Percentiles rank a stretch among this genome's conserved stretches.
These are phyloP conservation scores for Betula pendula DNA, from an alignment of 306 rosid genomes.

Conservation along the genomic window DNA sequence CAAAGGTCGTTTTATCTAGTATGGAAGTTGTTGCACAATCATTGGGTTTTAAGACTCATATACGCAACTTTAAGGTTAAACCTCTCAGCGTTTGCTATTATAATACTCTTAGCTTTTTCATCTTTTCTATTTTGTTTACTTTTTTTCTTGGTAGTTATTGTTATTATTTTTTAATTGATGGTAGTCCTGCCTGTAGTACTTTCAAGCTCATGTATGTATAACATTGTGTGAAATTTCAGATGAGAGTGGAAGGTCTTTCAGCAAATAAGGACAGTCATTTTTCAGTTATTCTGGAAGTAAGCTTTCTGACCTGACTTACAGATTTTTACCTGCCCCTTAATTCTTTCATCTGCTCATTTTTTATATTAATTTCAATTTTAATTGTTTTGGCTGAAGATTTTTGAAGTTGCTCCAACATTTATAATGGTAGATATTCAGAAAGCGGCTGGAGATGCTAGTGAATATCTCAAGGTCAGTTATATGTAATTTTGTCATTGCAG, in stretches of 20 bases:
- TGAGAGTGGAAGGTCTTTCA: constrained; percentile 88
- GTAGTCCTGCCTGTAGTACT: constrained; percentile 10
- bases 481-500: constrained; percentile 13
- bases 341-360: neutral
- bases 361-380: constrained; percentile 1
- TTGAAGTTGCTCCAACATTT: constrained; percentile 86
- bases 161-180: neutral
- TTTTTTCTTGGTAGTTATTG: neutral
- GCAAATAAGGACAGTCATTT: constrained; percentile 59
- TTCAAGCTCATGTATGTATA: constrained; percentile 10
- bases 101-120: constrained; percentile 4
- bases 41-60: constrained; percentile 91
- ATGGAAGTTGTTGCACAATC: constrained; percentile 96
- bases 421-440: constrained; percentile 85
- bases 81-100: constrained; percentile 8
- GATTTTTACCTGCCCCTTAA: constrained; percentile 9
- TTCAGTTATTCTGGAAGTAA: constrained; percentile 84
- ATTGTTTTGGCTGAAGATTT: constrained; percentile 50
- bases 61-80: constrained; percentile 79
- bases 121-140: constrained; percentile 15
- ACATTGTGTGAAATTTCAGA: constrained; percentile 50
- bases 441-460: constrained; percentile 81
- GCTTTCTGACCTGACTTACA: constrained; percentile 23
- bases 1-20: constrained; percentile 76
- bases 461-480: constrained; percentile 74